These are phyloP conservation scores for Syncephalis plumigaleata DNA, from an alignment of 371 early-diverging fungal species.

Conservation along the genomic window DNA sequence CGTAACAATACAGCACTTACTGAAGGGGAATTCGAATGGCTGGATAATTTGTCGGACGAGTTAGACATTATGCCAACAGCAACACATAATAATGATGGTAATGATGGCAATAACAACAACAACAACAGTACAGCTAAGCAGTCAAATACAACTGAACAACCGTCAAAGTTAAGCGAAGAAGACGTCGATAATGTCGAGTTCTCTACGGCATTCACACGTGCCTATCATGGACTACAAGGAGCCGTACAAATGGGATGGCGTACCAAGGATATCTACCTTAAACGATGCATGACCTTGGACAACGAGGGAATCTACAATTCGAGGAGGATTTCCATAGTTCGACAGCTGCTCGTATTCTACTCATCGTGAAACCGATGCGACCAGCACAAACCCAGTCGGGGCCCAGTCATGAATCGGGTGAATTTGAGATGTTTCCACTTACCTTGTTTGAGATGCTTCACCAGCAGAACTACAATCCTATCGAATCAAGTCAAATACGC, in stretches of 20 bases:
- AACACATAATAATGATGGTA: not conserved
- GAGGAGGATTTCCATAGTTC: not conserved
- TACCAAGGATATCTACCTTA: not conserved
- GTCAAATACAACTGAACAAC: too few species aligned
- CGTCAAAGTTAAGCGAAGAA: too few species aligned
- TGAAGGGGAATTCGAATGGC: constrained; percentile 11
- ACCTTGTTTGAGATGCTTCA: not conserved
- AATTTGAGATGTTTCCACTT: not conserved
- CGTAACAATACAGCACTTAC: constrained; percentile 11
- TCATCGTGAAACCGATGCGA: not conserved
- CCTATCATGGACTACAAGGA: not conserved
- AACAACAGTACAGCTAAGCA: not conserved
- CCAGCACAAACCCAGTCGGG: not conserved
- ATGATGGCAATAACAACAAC: not conserved
- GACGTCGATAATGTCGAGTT: not conserved
- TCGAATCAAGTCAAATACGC: too few species aligned
- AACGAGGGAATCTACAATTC: not conserved
- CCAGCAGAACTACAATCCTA: not conserved
- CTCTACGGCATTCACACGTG: not conserved
- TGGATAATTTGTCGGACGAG: not conserved
- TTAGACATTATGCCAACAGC: not conserved
- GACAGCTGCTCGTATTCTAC: not conserved
- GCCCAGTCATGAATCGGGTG: not conserved
- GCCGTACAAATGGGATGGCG: not conserved
- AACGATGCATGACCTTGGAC: not conserved